phyloP scores from a whole-genome alignment of 2,329 filamentous ascomycete species.

The Neonectria faginata region DNA sequence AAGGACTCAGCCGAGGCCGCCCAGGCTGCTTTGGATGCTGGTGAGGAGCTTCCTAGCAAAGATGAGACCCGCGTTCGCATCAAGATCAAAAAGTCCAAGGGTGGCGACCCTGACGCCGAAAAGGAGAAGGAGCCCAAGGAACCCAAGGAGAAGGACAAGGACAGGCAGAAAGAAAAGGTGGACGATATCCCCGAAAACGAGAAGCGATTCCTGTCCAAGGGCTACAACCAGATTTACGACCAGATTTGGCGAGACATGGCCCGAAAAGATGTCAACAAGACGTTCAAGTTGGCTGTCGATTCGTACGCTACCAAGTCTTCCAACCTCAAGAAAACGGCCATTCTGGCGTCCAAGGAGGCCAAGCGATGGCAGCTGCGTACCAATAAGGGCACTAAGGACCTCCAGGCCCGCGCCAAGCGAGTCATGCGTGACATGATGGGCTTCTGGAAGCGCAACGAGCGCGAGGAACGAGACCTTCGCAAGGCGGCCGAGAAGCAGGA shows the following conservation, averaged over 20 bases:
- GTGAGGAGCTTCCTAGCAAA: constrained; percentile 73
- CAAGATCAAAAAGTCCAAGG: constrained; percentile 68
- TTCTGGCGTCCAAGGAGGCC: constrained; percentile 95
- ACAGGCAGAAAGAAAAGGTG: constrained; percentile 64
- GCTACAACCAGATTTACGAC: constrained; percentile 96
- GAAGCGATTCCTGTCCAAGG: constrained; percentile 84
- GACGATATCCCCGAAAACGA: constrained; percentile 67
- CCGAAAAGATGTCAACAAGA: constrained; percentile 92
- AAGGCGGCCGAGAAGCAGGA: constrained; percentile 96
- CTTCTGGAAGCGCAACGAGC: constrained; percentile 99
- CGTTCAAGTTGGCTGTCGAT: constrained; percentile 86
- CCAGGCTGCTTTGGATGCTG: constrained; percentile 84
- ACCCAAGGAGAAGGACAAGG: constrained; percentile 65
- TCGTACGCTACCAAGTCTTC: constrained; percentile 89
- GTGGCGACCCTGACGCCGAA: constrained; percentile 57
- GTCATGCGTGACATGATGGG: constrained; percentile 99
- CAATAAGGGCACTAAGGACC: constrained; percentile 98
- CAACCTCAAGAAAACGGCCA: constrained; percentile 98
- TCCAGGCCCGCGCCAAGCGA: constrained; percentile 94
- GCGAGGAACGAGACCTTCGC: constrained; percentile 93
- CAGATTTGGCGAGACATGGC: constrained; percentile 97
- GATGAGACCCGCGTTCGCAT: constrained; percentile 72
- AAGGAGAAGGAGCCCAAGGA: constrained; percentile 58
- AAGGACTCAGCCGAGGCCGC: constrained; percentile 87
- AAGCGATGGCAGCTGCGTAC: constrained; percentile 97